Percentiles rank a stretch among this genome's conserved stretches.
Conservation (phyloP, 129 eudicot species). For the Flaveria robusta region DNA sequence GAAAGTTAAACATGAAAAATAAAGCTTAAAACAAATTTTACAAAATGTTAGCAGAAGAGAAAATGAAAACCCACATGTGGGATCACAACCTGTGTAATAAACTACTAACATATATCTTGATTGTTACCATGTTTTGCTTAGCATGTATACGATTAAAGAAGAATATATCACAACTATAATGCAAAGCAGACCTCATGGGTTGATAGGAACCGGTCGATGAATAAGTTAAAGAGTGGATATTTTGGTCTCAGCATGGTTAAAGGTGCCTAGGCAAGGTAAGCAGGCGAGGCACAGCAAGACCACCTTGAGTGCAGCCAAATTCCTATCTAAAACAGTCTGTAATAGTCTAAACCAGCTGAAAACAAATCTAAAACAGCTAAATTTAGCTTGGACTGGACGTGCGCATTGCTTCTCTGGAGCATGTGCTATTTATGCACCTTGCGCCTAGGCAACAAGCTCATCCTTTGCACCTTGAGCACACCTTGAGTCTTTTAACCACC, state of each 20-base stretch:
- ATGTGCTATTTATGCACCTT: too few species aligned
- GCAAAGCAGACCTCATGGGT: not conserved
- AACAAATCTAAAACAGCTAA: too few species aligned
- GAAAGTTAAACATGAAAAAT: constrained; percentile 27
- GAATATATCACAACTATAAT: not conserved
- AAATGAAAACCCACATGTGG: not conserved
- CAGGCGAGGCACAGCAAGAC: too few species aligned
- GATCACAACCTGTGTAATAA: constrained; percentile 3
- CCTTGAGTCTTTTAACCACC: too few species aligned
- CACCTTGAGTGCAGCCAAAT: too few species aligned
- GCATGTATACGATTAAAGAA: not conserved
- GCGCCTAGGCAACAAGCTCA: too few species aligned
- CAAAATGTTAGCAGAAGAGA: not conserved
- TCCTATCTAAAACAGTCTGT: too few species aligned
- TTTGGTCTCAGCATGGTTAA: not conserved
- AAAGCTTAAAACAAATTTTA: constrained; percentile 2
- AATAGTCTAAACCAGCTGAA: too few species aligned
- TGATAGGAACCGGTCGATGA: not conserved
- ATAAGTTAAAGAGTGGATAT: constrained; percentile 1
- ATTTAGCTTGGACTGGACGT: too few species aligned
- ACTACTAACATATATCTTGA: not conserved
- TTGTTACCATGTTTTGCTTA: not conserved
- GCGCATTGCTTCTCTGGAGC: too few species aligned
- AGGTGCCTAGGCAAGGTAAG: too few species aligned
- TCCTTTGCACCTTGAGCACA: too few species aligned